phyloP scores from a whole-genome alignment of 176 grass and related monocot genomes.

The Phoenix roebelenii region DNA sequence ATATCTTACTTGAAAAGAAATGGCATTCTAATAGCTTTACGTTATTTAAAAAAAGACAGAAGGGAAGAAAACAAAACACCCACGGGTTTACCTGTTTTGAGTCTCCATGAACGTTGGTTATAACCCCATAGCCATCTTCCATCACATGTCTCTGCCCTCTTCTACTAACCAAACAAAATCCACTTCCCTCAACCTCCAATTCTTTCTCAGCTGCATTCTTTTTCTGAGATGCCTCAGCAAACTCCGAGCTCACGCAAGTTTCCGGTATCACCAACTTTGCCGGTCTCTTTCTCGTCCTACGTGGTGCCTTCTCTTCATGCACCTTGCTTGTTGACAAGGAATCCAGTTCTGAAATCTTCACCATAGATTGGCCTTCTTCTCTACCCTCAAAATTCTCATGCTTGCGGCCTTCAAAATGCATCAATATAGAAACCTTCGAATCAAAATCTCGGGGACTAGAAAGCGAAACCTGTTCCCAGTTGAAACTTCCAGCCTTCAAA shows the following conservation, averaged over 20 bases:
- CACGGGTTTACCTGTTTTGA: constrained; percentile 45
- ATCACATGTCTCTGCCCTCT: constrained; percentile 52
- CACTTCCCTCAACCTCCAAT: constrained; percentile 31
- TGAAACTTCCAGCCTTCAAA: no score
- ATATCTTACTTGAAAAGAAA: background rate
- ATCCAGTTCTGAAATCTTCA: no score
- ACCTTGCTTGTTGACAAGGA: no score
- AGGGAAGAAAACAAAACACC: background rate
- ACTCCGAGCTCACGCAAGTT: constrained; percentile 1
- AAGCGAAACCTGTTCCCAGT: no score
- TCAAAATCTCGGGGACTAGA: no score
- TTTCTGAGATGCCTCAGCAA: background rate
- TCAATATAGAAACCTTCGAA: no score
- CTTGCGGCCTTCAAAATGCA: no score
- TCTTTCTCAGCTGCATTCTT: constrained; percentile 16
- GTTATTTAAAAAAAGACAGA: background rate
- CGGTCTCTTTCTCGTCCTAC: constrained; percentile 33
- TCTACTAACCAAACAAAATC: constrained; percentile 45
- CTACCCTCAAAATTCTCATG: no score
- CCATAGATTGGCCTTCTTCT: no score
- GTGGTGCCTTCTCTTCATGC: no score
- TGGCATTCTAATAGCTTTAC: background rate
- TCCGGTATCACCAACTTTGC: constrained; percentile 49
- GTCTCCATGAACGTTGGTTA: constrained; percentile 14
- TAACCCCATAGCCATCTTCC: constrained; percentile 56